Percentiles rank a stretch among this genome's conserved stretches.
These are phyloP conservation scores for Tolypocladium nubicola DNA, from an alignment of 2,329 filamentous ascomycete genomes.

Conservation along the genomic window DNA sequence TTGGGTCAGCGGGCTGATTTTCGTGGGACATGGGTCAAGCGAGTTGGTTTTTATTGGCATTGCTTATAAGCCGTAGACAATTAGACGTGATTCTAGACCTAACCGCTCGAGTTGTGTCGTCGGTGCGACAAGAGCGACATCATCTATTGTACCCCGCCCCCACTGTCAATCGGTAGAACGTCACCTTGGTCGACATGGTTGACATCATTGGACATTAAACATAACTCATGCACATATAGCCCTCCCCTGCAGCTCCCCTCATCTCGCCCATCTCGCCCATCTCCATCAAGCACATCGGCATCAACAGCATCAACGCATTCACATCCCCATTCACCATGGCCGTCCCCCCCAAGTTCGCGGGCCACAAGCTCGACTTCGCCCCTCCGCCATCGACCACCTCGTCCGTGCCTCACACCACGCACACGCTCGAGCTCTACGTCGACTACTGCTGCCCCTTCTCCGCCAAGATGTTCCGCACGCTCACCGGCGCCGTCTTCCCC, in stretches of 20 bases:
- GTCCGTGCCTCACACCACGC: constrained; percentile 32
- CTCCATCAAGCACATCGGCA: not conserved
- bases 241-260: not conserved
- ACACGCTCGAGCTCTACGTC: constrained; percentile 59
- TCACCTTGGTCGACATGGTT: too few species aligned
- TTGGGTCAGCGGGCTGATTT: not conserved
- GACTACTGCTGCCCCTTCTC: constrained; percentile 82
- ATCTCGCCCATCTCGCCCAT: not conserved
- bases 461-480: constrained; percentile 63
- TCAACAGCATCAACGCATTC: not conserved
- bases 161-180: not conserved
- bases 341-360: constrained; percentile 66
- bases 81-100: not conserved
- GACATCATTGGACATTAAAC: too few species aligned
- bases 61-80: not conserved
- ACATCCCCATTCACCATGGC: constrained; percentile 42
- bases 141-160: not conserved
- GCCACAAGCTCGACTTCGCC: constrained; percentile 51
- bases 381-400: constrained; percentile 20
- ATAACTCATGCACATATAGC: too few species aligned
- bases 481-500: constrained; percentile 57
- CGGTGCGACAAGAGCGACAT: not conserved
- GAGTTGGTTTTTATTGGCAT: not conserved
- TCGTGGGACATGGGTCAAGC: not conserved
- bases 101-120: too few species aligned